A percentile compares a stretch with the other conserved stretches of the same genome.
Evolutionary conservation across 495 filamentous ascomycete genomes (phyloP).

Genomic region (Chaetomium tenue): DNA sequence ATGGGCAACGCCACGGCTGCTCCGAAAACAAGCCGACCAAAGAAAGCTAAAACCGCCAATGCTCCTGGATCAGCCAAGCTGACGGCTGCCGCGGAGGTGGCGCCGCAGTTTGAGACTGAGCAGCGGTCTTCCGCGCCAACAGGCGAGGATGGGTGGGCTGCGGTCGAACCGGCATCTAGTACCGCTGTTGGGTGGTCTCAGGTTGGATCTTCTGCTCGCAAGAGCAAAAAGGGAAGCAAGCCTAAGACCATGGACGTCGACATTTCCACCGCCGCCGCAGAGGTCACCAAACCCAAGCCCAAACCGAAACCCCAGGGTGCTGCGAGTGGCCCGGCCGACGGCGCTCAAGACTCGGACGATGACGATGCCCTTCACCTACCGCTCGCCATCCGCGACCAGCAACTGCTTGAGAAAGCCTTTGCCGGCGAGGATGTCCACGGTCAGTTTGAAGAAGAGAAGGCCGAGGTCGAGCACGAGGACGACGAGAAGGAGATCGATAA

Average conservation of each 20-base stretch:
- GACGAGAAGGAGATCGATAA: slow-evolving; percentile 82
- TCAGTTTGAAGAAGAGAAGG: slow-evolving; percentile 80
- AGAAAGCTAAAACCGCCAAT: slow-evolving; percentile 20
- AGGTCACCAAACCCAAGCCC: slow-evolving; percentile 32
- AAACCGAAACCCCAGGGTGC: slow-evolving; percentile 21
- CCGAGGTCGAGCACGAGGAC: slow-evolving; percentile 68
- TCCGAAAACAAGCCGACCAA: slow-evolving; percentile 16
- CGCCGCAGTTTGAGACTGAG: neutral
- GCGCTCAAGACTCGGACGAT: slow-evolving; percentile 49
- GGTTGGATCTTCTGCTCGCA: slow-evolving; percentile 30
- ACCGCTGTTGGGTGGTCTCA: slow-evolving; percentile 41
- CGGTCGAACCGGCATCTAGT: slow-evolving; percentile 2
- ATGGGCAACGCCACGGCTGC: slow-evolving; percentile 35
- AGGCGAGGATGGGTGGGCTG: slow-evolving; percentile 15
- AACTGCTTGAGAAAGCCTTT: slow-evolving; percentile 81
- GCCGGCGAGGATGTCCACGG: slow-evolving; percentile 84
- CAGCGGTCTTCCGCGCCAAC: neutral
- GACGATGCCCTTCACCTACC: slow-evolving; percentile 58
- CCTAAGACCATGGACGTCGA: slow-evolving; percentile 39
- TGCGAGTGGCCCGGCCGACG: slow-evolving; percentile 10
- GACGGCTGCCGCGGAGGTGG: neutral
- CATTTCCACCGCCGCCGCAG: slow-evolving; percentile 38
- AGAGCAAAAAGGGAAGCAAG: slow-evolving; percentile 35
- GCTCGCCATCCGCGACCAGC: slow-evolving; percentile 70
- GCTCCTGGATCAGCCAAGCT: neutral